phyloP scores from a whole-genome alignment of 371 early-diverging fungal genomes.

The Blakeslea trispora region DNA sequence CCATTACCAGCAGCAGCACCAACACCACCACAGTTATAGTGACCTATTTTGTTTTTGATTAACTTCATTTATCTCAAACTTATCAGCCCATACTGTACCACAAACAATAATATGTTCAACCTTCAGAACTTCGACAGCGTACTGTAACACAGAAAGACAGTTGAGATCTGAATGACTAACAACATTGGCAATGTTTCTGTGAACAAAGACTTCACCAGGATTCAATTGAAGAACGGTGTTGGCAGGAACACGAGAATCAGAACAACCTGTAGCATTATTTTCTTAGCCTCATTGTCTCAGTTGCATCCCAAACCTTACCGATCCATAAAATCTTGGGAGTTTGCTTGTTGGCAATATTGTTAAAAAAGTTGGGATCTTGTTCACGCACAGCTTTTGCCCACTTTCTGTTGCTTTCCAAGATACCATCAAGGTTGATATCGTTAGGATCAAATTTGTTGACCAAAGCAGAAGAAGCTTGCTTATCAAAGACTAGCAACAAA shows the following conservation, averaged over 20 bases:
- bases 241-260: constrained; percentile 89
- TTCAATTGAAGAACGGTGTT: constrained; percentile 60
- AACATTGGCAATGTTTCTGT: constrained; percentile 96
- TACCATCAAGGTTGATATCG: constrained; percentile 23
- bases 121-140: constrained; percentile 88
- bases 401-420: constrained; percentile 32
- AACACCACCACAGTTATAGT: constrained; percentile 90
- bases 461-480: not conserved
- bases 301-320: constrained; percentile 57
- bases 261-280: constrained; percentile 58
- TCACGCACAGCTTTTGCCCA: constrained; percentile 45
- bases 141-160: constrained; percentile 87
- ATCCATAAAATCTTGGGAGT: constrained; percentile 91
- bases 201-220: constrained; percentile 93
- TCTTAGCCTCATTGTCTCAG: not conserved
- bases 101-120: constrained; percentile 93
- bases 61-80: not conserved
- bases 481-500: not conserved
- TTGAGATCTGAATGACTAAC: constrained; percentile 78
- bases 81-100: constrained; percentile 43
- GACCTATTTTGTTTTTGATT: constrained; percentile 46
- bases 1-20: constrained; percentile 64
- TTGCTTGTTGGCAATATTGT: constrained; percentile 67
- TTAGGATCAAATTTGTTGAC: constrained; percentile 30
- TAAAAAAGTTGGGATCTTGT: constrained; percentile 43